Conservation (phyloP, 768 basidiomycete genomes). For the Leccinum uliginosum region DNA sequence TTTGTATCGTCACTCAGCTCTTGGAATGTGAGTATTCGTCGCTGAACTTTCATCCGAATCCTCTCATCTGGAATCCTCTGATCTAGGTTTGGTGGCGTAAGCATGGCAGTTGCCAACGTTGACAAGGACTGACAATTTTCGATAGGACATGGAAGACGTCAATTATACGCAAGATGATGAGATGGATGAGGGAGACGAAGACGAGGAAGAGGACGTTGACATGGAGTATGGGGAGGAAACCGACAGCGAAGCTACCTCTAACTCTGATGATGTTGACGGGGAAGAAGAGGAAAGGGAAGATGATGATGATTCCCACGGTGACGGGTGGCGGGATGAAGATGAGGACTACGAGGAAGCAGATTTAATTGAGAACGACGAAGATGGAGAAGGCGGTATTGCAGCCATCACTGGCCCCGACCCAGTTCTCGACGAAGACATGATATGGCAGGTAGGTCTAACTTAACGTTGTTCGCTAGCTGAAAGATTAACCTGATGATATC, state of each 20-base stretch:
- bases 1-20: slow-evolving; percentile 91
- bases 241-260: slow-evolving; percentile 77
- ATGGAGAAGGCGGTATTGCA: slow-evolving; percentile 41
- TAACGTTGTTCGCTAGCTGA: neutral
- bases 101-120: slow-evolving; percentile 27
- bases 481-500: slow-evolving; percentile 7
- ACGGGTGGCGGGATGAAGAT: slow-evolving; percentile 55
- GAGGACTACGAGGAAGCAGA: slow-evolving; percentile 62
- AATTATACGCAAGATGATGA: slow-evolving; percentile 65
- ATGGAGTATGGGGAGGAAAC: slow-evolving; percentile 86
- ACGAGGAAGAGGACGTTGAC: slow-evolving; percentile 78
- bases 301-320: slow-evolving; percentile 41
- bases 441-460: slow-evolving; percentile 48
- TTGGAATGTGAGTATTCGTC: slow-evolving; percentile 71
- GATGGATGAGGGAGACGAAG: slow-evolving; percentile 79
- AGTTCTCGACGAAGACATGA: slow-evolving; percentile 47
- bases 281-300: slow-evolving; percentile 62
- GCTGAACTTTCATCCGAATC: neutral
- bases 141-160: slow-evolving; percentile 81
- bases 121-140: slow-evolving; percentile 14
- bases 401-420: slow-evolving; percentile 49
- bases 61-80: slow-evolving; percentile 8
- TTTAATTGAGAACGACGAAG: slow-evolving; percentile 57
- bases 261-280: slow-evolving; percentile 65
- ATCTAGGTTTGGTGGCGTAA: slow-evolving; percentile 70